A percentile compares a stretch with the other conserved stretches of the same genome.
phyloP scores from a whole-genome alignment of 2,329 filamentous ascomycete species.

The Alternaria brassicicola region DNA sequence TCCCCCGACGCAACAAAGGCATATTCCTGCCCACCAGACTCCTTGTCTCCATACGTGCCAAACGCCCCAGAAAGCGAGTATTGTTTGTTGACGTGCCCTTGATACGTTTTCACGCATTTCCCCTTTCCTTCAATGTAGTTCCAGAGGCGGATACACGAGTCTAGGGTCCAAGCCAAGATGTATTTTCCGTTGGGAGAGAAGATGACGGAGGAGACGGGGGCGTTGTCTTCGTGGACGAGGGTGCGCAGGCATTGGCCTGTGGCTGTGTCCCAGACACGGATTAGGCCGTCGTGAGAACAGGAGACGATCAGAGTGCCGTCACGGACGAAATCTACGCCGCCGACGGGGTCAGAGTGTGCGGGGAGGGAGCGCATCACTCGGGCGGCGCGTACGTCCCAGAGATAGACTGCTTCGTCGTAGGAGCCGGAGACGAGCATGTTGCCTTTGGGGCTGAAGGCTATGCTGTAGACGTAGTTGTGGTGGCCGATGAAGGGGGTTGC shows the following conservation, averaged over 20 bases:
- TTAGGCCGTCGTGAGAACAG: constrained; percentile 81
- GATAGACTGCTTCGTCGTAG: constrained; percentile 94
- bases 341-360: constrained; percentile 93
- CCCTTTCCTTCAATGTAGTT: constrained; percentile 91
- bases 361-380: constrained; percentile 87
- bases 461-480: constrained; percentile 92
- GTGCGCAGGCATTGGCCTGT: constrained; percentile 96
- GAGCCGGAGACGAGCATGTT: constrained; percentile 95
- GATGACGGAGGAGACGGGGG: constrained; percentile 83
- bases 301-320: constrained; percentile 93
- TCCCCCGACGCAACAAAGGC: constrained; percentile 82
- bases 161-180: constrained; percentile 88
- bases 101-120: constrained; percentile 93
- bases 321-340: constrained; percentile 88
- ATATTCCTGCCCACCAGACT: constrained; percentile 23
- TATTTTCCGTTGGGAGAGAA: constrained; percentile 95
- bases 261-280: constrained; percentile 89
- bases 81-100: constrained; percentile 83
- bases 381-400: constrained; percentile 93
- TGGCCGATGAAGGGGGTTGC: constrained; percentile 76
- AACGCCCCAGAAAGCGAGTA: constrained; percentile 89
- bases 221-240: constrained; percentile 94
- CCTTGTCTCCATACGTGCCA: constrained; percentile 62
- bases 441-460: constrained; percentile 96
- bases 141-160: constrained; percentile 90